Base-by-base conservation (phyloP, 768 basidiomycete genomes). In the Mycena venus region DNA sequence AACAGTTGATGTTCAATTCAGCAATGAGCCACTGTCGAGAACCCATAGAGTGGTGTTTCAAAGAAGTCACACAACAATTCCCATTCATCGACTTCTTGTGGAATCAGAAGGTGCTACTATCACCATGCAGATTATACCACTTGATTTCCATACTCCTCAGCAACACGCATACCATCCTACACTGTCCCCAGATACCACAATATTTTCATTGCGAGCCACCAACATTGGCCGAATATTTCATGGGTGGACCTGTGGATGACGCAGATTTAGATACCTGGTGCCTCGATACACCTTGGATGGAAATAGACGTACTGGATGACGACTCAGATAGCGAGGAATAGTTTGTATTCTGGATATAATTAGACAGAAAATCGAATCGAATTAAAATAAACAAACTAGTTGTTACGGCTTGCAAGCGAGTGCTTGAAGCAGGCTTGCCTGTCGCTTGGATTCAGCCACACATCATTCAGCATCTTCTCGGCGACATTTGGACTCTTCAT, bases 21-120 rank as follows among this genome's bases (percentile, higher is more conserved):
- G 49, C 53, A 23, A 77, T 77, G 76, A 77, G 76, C 69, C 75
- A 58, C 59, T 75, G 75, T 51, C 56, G 73, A 4, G 76, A 77
- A 40, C 23, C 76, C 3, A 74, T 77, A 2, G 65, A 75, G 59
- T 77, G 76, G 76, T 11, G 31, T 60, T 77, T 77, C 61, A 74
- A 74, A 40, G 76, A 77, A 44, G 70, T 75, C 3, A 65, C 58
- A 21, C 59, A 67, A 59, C 76, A 77, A 42, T 75, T 77, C 51
- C 44, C 74, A 15, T 77, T 75, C 70, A 38, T 77, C 40, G 66
- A 77, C 55, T 72, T 71, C 67, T 23, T 58, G 15, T 44, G 49
- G 21, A 77, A 77, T 66, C 68, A 71, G 42, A 75, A 72, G 65
- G 64, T 77, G n/a, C 62, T 77, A 19, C 47, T 71, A 59, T 73